Evolutionary conservation across 306 rosid genomes (phyloP), one percentile per base, ranked within the genome.

Genomic region (Acmispon strigosus): DNA sequence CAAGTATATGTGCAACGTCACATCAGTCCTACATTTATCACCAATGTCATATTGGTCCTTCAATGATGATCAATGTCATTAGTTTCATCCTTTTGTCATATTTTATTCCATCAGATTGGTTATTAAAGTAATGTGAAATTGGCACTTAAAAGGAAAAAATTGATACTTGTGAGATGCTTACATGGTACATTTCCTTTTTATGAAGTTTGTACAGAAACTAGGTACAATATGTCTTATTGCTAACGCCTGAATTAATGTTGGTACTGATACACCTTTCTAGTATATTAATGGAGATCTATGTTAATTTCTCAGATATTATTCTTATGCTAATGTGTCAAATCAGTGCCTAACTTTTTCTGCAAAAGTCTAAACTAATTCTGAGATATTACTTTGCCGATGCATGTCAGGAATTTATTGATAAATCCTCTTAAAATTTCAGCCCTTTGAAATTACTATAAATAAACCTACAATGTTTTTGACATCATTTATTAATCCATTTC

Each of bases 401-500:
- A 13, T 64, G 20, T 61, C 68, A 17, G 49, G 47, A 66, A 72
- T 56, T 6, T 45, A n/a, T 14, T 62, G 70, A 43, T 62, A 16
- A 43, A 29, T 10, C 54, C 69, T 54, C 65, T 49, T 14, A 70
- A 51, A 44, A 8, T 41, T 43, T 70, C 51, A 63, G 59, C 49
- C 75, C 41, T 20, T 17, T 54, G 74, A 58, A 72, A 58, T 66
- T 61, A 18, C 22, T 75, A 45, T 60, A 19, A 12, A 56, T 72
- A 74, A 39, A 62, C 55, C 59, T 72, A 57, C 27, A 64, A 45
- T 45, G 24, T 54, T 13, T 72, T 78, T 56, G 45, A 80, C 20
- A 27, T 54, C 36, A 65, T 14, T 39, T 52, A 7, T 44, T 11
- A 37, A 78, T 69, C 7, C 7, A 64, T 84, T 81, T 57, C 75